Evolutionary conservation across 805 yeast genomes (phyloP), one percentile per base, ranked within the genome.

Genomic region (Blastobotrys muscicola): DNA sequence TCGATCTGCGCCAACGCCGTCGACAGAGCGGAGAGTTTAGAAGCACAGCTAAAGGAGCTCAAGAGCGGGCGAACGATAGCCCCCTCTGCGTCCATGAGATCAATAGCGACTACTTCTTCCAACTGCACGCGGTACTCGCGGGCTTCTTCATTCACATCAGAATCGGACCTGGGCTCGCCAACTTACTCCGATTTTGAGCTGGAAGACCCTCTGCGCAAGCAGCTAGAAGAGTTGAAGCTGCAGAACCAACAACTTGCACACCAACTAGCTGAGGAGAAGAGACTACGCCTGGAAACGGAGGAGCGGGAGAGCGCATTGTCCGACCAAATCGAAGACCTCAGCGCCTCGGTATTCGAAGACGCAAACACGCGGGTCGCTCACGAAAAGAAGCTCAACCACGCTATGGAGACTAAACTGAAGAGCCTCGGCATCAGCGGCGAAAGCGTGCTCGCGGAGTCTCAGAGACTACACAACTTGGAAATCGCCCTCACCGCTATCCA

Each of bases 1-100:
- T 40, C 41, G n/a, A 47, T 54, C 1, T 57, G 57, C 4, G 45
- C 57, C 3, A 42, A 46, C 13, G 59, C 57, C 6, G 51, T 51
- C 8, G 58, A 48, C 35, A 31, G 52, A 34, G 52, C 50, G 10
- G 41, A 44, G 9, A 47, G 47, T 13, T 48, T 61, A 20, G 55
- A 54, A 30, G 50, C 40, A 8, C 50, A 51, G 32, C 51, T 53
- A 8, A 49, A 37, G 3, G 50, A 45, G 33, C 52, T 57, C 4
- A 41, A 46, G 9, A 29, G 26, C n/a, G 34, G 10, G 33, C 29
- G 29, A 14, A n/a, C 39, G 14, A 15, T 36, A 23, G 13, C 39
- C 8, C 16, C 39, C 13, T 13, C 36, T 12, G 7, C 36, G 3
- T 33, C 36, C 4, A 33, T 15, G 15, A 14, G 15, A 8, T 33